Evolutionary conservation across 345 rosid genomes (phyloP).

Genomic region (Gossypium sturtianum): DNA sequence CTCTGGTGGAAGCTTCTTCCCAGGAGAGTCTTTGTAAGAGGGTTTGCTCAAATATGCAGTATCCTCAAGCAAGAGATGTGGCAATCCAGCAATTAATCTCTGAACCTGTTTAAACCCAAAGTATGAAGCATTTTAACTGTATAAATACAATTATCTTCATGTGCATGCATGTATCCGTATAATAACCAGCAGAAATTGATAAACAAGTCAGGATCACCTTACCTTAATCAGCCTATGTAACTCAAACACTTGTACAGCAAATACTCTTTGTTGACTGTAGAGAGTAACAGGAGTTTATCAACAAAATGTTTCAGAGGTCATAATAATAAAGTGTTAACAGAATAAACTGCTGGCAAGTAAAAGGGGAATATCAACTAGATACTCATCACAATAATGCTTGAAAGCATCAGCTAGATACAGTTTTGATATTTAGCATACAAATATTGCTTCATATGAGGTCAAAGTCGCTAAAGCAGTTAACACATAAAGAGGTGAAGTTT

Average conservation of each 20-base stretch:
- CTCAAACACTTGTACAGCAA: slow-evolving; percentile 43
- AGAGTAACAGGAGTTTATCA: slow-evolving; percentile 35
- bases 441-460: neutral
- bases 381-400: neutral
- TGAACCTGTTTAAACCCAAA: slow-evolving; percentile 58
- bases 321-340: neutral
- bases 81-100: slow-evolving; percentile 38
- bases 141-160: neutral
- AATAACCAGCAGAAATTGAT: slow-evolving; percentile 11
- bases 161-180: neutral
- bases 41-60: slow-evolving; percentile 34
- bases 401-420: neutral
- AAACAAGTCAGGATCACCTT: slow-evolving; percentile 12
- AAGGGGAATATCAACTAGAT: neutral
- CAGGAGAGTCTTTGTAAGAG: slow-evolving; percentile 36
- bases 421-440: neutral
- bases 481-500: neutral
- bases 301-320: slow-evolving; percentile 15
- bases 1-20: slow-evolving; percentile 40
- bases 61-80: slow-evolving; percentile 46
- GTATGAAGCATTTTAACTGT: neutral
- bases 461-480: neutral
- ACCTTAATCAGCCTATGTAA: slow-evolving; percentile 94
- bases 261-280: slow-evolving; percentile 69
- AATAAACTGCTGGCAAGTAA: neutral